Base-by-base conservation (phyloP, 1,139 yeast genomes). In the Zygotorulaspora mrakii region DNA sequence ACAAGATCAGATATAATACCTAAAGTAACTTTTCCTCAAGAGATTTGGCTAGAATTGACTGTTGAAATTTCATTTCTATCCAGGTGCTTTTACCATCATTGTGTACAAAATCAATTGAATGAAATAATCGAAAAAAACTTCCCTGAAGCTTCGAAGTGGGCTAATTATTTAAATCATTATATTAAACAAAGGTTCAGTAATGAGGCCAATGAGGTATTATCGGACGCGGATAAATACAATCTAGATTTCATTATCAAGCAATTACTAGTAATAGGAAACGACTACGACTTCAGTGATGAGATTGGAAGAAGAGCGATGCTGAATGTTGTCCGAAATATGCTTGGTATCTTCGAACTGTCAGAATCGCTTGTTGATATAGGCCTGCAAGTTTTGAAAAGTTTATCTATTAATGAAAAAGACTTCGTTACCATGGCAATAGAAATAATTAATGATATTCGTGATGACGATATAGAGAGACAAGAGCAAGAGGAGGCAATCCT, bases 221-320 rank as follows among this genome's bases (percentile, higher is more conserved):
- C 64, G 9, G 50, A 49, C 17, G 41, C 54, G 1, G 73, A 73
- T 38, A 69, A 75, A 13, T 68, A 68, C 22, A 91, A 83, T 42
- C 60, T 80, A 26, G 89, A 86, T 50, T 89, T 82, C 54, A 77
- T 88, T 34, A 74, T 87, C 33, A 78, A 79, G 45, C 96, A 91
- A 59, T 61, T 94, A 23, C 62, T 91, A 28, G 64, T 70, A 6
- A 75, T 87, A 27, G 81, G 91, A 0, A 74, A 74, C 31, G 77
- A 77, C 27, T 84, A 82, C 57, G 98, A 91, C 59, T 87, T 78
- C 55, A 82, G 89, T 49, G 98, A 91, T 65, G 96, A 89, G 61
- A 76, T 85, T 37, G 96, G 97, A 5, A 76, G 97, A 57, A 74
- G 95, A 58, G 78, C 80, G 35, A 82, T 87, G 79, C 65, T 87